Evolutionary conservation across 164 flowering plant genomes (phyloP).

Genomic region (Buxus sempervirens): DNA sequence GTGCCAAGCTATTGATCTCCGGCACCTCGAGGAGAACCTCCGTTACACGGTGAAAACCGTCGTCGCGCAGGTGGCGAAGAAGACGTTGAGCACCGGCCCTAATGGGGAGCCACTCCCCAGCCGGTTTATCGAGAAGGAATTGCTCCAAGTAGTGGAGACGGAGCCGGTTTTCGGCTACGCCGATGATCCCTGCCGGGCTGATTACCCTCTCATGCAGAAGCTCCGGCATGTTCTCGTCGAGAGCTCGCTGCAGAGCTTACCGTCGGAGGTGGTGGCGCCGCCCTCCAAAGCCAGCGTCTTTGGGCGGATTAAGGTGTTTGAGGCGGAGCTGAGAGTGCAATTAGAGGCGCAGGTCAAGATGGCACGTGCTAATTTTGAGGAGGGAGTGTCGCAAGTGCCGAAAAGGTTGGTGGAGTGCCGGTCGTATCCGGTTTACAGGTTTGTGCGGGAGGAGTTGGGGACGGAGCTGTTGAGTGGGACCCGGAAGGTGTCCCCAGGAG

Average conservation of each 20-base stretch:
- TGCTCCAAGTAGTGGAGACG: slow-evolving; percentile 50
- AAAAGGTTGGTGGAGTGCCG: slow-evolving; percentile 54
- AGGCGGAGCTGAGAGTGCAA: slow-evolving; percentile 56
- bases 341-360: neutral
- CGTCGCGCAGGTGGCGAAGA: slow-evolving; percentile 49
- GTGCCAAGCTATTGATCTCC: slow-evolving; percentile 59
- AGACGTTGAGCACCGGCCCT: slow-evolving; percentile 33
- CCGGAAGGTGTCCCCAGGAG: slow-evolving; percentile 51
- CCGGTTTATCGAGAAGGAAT: slow-evolving; percentile 54
- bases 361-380: too few relatives aligned
- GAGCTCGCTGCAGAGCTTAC: slow-evolving; percentile 24
- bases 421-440: slow-evolving; percentile 51
- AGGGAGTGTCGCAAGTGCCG: slow-evolving; percentile 2
- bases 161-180: slow-evolving; percentile 46
- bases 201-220: slow-evolving; percentile 54
- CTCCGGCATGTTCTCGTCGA: slow-evolving; percentile 45
- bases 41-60: slow-evolving; percentile 47
- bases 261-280: too few relatives aligned
- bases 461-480: slow-evolving; percentile 41
- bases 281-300: too few relatives aligned
- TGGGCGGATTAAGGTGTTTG: slow-evolving; percentile 24
- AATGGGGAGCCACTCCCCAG: slow-evolving; percentile 62
- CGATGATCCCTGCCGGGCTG: slow-evolving; percentile 55
- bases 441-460: slow-evolving; percentile 49
- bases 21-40: slow-evolving; percentile 65